These are phyloP conservation scores for Solanum hybrid DNA, from an alignment of 305 asterid genomes.

Conservation along the genomic window DNA sequence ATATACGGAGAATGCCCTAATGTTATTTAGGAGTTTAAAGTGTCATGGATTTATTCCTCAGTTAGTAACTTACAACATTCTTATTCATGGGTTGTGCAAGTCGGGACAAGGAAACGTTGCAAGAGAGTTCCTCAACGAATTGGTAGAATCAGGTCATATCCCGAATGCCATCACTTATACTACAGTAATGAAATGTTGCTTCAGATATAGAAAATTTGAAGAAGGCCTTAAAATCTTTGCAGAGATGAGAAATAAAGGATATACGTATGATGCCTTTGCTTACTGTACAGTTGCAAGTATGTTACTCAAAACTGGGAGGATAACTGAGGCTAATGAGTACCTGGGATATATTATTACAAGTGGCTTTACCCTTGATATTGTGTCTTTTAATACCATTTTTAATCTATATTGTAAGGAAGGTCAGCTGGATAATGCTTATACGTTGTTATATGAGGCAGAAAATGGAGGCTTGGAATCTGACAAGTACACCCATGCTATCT, in stretches of 20 bases:
- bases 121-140: constrained; percentile 50
- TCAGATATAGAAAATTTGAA: constrained; percentile 32
- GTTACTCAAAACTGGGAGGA: constrained; percentile 47
- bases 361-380: constrained; percentile 63
- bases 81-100: constrained; percentile 54
- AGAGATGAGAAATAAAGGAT: constrained; percentile 79
- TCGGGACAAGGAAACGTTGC: constrained; percentile 39
- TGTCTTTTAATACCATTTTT: constrained; percentile 60
- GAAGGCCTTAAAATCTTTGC: constrained; percentile 55
- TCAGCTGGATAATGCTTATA: constrained; percentile 45
- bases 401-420: constrained; percentile 60
- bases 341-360: constrained; percentile 53
- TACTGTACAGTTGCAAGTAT: constrained; percentile 68
- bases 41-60: constrained; percentile 44
- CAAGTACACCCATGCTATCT: constrained; percentile 61
- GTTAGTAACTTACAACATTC: constrained; percentile 63
- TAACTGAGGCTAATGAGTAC: constrained; percentile 34
- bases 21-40: constrained; percentile 46
- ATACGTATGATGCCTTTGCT: constrained; percentile 59
- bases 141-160: constrained; percentile 34
- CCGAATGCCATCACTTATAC: constrained; percentile 87
- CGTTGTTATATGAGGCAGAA: constrained; percentile 41
- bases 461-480: constrained; percentile 53
- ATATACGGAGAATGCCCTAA: constrained; percentile 39
- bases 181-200: constrained; percentile 58